Percentiles rank a stretch among this genome's conserved stretches.
These are phyloP conservation scores for Verbascum thapsus DNA, from an alignment of 257 asterid species.

Conservation along the genomic window DNA sequence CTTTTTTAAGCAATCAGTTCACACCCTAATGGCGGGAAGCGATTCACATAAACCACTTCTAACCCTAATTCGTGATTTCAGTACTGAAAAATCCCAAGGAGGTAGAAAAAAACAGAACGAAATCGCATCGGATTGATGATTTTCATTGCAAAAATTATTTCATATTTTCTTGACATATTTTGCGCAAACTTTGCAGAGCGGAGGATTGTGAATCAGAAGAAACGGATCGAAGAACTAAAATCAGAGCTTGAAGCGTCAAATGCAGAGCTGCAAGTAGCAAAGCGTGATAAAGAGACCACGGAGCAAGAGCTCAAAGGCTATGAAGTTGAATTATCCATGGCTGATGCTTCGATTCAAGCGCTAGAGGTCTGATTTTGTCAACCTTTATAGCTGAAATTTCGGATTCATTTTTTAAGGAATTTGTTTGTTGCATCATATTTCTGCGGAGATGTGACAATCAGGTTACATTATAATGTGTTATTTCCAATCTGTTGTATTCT, in stretches of 20 bases:
- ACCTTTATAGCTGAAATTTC: background rate
- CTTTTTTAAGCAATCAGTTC: no score
- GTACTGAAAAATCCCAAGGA: constrained; percentile 75
- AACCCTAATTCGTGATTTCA: constrained; percentile 67
- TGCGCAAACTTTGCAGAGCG: constrained; percentile 46
- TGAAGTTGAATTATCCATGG: constrained; percentile 69
- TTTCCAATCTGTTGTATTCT: background rate
- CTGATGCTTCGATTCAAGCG: constrained; percentile 60
- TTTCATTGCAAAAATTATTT: background rate
- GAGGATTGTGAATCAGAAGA: constrained; percentile 58
- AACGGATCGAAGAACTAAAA: constrained; percentile 56
- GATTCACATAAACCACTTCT: constrained; percentile 61
- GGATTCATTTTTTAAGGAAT: background rate
- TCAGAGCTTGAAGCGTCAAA: constrained; percentile 52
- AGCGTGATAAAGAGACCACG: constrained; percentile 55
- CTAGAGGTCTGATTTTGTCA: constrained; percentile 48
- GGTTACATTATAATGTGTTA: no score
- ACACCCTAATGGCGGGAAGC: constrained; percentile 97
- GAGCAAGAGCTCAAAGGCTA: constrained; percentile 76
- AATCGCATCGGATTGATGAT: background rate
- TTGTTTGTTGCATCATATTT: no score
- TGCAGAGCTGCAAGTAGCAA: constrained; percentile 59
- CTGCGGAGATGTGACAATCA: no score
- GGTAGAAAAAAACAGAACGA: constrained; percentile 41
- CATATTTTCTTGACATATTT: background rate